Evolutionary conservation across 805 yeast genomes (phyloP), one percentile per base, ranked within the genome.

Genomic region (Candida namnaoensis): DNA sequence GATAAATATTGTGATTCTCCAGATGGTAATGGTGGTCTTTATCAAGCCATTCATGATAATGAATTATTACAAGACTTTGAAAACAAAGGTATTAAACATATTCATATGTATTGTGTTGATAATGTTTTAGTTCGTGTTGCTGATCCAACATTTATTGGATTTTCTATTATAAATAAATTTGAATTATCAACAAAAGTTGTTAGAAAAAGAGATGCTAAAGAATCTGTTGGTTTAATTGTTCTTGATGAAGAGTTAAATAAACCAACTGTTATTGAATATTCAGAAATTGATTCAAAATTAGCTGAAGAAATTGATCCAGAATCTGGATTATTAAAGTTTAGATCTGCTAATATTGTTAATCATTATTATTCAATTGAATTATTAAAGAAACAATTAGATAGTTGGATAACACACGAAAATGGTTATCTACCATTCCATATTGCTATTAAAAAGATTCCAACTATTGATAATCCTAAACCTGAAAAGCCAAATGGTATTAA

Each of bases 81-180:
- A 27, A 45, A 51, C 7, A 79, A 78, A 43, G 88, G 88, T 6
- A 77, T 91, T 48, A 78, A 86, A 61, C 98, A 93, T 58, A 72
- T 93, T 46, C 97, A 93, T 64, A 87, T 90, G 85, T 93, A 88
- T 66, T 91, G 98, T 65, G 98, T 93, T 38, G 99, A 93, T 64
- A 93, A 93, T 62, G 82, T 85, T 28, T 69, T 93, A 39, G 97
- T 90, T 32, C 82, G 80, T 60, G 87, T 91, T 41, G 97, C 96
- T 2, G 99, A 93, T 59, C 99, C 99, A 3, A 69, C 78, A 1
- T 69, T 70, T 43, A 65, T 93, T 46, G 99, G 99, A 0, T 91
- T 82, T 65, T 80, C 97, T 11, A 78, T 82, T 27, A 64, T 64
- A 33, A 77, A 80, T 40, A 54, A 71, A 4, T 85, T 79, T 43